Evolutionary conservation across 2,329 filamentous ascomycete species (phyloP), one percentile per base, ranked within the genome.

Genomic region (Davidsoniella australis): DNA sequence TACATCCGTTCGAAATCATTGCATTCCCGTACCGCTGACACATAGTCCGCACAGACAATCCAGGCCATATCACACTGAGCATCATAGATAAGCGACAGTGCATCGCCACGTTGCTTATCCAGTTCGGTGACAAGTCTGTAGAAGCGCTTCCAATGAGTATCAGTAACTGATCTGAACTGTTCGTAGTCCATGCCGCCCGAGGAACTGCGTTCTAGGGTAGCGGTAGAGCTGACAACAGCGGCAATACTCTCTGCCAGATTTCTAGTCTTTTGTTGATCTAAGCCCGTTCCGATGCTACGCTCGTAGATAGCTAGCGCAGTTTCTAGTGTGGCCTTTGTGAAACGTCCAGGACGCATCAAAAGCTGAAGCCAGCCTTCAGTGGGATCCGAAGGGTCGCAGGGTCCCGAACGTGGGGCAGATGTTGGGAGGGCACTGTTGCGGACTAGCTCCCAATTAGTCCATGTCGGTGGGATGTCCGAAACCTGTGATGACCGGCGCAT

Each of bases 141-240:
- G 63, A 94, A 94, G 46, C 84, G 77, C 54, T 83, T 78, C 91
- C 91, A 98, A 61, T 94, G 87, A 9, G 75, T 72, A 59, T 91
- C 82, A 48, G 82, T 79, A 29, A 85, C 79, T 33, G 71, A 68
- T 50, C 82, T 75, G 60, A 88, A 91, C 51, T 80, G 73, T 20
- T 82, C 77, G 56, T 85, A 85, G 58, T 93, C 82, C 63, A 85
- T 76, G 24, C 73, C 73, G 12, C 78, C 78, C 12, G 76, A 71
- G 8, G 76, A 66, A 26, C 68, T 69, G 48, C 76, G 77, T 41
- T 75, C 72, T 36, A 88, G 66, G 1, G 75, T 71, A 12, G 84
- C 78, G 9, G 82, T 82, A 5, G 78, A 74, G 14, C 79, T 76
- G 36, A 94, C 71, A 1, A 82, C 76, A 4, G 76, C 72, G 60